phyloP scores from a whole-genome alignment of 2,329 filamentous ascomycete genomes.

The Dendryphion nanum region DNA sequence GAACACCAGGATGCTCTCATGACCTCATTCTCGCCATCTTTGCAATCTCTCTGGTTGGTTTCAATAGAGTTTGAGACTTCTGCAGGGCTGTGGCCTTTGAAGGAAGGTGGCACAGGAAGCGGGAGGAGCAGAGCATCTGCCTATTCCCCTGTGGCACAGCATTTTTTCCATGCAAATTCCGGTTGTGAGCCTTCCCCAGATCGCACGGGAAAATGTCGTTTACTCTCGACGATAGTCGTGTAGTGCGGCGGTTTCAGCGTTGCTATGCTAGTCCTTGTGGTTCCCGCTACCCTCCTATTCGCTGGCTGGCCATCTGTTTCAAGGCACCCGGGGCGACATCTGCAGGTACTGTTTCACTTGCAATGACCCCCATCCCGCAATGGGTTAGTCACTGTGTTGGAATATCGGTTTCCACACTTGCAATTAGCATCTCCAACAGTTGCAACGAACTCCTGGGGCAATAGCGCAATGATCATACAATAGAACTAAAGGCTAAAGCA shows the following conservation, averaged over 20 bases:
- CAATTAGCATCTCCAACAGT: background rate
- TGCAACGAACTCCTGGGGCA: background rate
- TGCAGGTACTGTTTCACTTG: slow-evolving; percentile 36
- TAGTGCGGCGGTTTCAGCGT: slow-evolving; percentile 8
- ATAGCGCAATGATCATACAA: background rate
- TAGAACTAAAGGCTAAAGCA: background rate
- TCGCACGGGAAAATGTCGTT: too few relatives aligned
- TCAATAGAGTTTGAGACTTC: slow-evolving; percentile 12
- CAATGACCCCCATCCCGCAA: too few relatives aligned
- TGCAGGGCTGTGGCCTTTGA: background rate
- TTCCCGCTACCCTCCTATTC: slow-evolving; percentile 8
- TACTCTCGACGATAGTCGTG: background rate
- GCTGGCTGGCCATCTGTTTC: slow-evolving; percentile 22
- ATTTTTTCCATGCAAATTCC: background rate
- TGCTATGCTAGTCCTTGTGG: slow-evolving; percentile 5
- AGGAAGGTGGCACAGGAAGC: too few relatives aligned
- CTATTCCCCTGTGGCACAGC: background rate
- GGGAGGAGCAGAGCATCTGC: background rate
- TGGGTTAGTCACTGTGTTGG: too few relatives aligned
- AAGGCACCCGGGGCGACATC: slow-evolving; percentile 19
- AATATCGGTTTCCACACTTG: too few relatives aligned
- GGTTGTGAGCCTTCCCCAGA: too few relatives aligned
- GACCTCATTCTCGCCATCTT: too few relatives aligned
- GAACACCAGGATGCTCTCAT: too few relatives aligned
- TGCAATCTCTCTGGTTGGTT: too few relatives aligned